Conservation (phyloP, 495 filamentous ascomycete species). For the Cercophora samala region DNA sequence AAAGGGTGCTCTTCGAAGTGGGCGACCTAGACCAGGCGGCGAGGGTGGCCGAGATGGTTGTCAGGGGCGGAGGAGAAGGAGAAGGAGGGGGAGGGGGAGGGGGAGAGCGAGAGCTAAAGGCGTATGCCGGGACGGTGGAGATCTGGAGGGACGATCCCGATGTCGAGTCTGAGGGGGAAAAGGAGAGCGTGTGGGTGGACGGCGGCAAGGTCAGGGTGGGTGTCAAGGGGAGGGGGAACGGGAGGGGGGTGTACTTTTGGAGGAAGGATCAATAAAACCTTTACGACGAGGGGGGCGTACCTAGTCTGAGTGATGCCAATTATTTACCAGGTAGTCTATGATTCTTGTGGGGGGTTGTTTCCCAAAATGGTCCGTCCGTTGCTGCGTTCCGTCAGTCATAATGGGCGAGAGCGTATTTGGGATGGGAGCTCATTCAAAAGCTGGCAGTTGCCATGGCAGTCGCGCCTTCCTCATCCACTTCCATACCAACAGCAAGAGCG, state of each 20-base stretch:
- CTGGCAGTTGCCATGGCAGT: too few species aligned
- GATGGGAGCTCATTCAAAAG: too few species aligned
- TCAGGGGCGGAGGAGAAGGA: too few species aligned
- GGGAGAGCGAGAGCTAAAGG: not conserved
- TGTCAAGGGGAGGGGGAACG: conserved; percentile 36
- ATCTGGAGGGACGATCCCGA: conserved; percentile 28
- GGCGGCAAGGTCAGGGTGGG: conserved; percentile 25
- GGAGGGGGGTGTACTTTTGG: conserved; percentile 35
- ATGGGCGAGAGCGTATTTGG: too few species aligned
- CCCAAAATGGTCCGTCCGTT: too few species aligned
- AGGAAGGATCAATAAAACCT: not conserved
- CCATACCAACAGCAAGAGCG: too few species aligned
- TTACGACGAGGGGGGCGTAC: too few species aligned
- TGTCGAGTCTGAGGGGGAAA: conserved; percentile 8
- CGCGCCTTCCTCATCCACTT: too few species aligned
- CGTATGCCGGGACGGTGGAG: conserved; percentile 19
- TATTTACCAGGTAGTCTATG: too few species aligned
- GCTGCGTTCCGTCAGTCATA: too few species aligned
- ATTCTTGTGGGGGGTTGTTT: too few species aligned
- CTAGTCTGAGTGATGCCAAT: not conserved
- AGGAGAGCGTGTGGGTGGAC: conserved; percentile 15
- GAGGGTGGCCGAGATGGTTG: conserved; percentile 47
- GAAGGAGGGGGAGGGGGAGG: too few species aligned
- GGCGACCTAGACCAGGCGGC: conserved; percentile 58
- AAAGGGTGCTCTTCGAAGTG: conserved; percentile 56